These are phyloP conservation scores for Limtongia smithiae DNA, from an alignment of 805 yeast genomes.

Conservation along the genomic window DNA sequence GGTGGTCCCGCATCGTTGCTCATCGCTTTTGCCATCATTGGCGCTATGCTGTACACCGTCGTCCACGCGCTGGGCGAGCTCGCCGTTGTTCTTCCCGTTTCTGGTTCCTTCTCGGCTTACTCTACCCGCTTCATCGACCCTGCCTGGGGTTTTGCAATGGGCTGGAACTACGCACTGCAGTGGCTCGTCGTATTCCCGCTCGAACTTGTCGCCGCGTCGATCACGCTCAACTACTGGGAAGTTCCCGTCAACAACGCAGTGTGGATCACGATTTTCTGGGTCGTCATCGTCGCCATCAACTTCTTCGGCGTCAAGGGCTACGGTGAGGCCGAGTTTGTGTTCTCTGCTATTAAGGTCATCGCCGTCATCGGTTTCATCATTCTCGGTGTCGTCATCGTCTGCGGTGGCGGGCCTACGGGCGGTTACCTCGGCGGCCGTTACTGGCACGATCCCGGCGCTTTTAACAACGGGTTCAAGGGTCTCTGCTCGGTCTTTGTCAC, in stretches of 20 bases:
- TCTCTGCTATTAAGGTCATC: slow-evolving; percentile 54
- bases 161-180: slow-evolving; percentile 66
- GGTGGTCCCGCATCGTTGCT: slow-evolving; percentile 56
- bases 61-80: slow-evolving; percentile 57
- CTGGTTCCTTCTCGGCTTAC: slow-evolving; percentile 61
- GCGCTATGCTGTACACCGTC: slow-evolving; percentile 50
- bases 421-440: slow-evolving; percentile 55
- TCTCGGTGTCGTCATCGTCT: slow-evolving; percentile 51
- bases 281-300: slow-evolving; percentile 48
- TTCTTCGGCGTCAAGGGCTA: slow-evolving; percentile 55
- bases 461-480: slow-evolving; percentile 67
- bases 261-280: slow-evolving; percentile 56
- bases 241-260: slow-evolving; percentile 49
- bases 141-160: slow-evolving; percentile 67
- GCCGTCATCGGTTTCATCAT: slow-evolving; percentile 60
- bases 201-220: slow-evolving; percentile 62
- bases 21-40: slow-evolving; percentile 49
- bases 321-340: slow-evolving; percentile 66
- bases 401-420: slow-evolving; percentile 60
- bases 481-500: slow-evolving; percentile 69
- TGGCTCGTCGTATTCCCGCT: slow-evolving; percentile 63
- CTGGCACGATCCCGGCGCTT: slow-evolving; percentile 58
- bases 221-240: slow-evolving; percentile 55
- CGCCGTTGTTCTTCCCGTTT: slow-evolving; percentile 61
- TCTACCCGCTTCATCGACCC: slow-evolving; percentile 63